Evolutionary conservation across 2,329 filamentous ascomycete species (phyloP).

Genomic region (Venturia effusa): DNA sequence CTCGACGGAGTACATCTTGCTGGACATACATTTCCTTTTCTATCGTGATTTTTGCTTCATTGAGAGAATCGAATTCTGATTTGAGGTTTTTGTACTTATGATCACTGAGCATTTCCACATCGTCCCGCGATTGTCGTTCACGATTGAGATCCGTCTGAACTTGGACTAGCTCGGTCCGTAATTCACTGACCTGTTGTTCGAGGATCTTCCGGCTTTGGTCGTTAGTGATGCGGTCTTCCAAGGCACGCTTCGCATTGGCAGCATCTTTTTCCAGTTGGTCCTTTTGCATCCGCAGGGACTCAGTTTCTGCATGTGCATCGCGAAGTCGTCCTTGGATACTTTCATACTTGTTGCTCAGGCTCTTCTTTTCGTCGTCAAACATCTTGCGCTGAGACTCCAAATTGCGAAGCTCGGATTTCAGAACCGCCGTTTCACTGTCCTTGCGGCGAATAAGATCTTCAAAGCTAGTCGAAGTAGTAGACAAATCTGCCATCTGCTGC

Average conservation of each 20-base stretch:
- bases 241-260: constrained; percentile 71
- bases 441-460: constrained; percentile 89
- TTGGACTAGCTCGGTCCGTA: constrained; percentile 77
- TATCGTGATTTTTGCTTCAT: constrained; percentile 92
- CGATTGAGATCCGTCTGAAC: constrained; percentile 81
- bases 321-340: constrained; percentile 64
- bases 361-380: constrained; percentile 68
- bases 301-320: constrained; percentile 78
- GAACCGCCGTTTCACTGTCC: constrained; percentile 79
- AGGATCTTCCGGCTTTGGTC: constrained; percentile 77
- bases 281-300: constrained; percentile 76
- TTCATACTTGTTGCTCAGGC: constrained; percentile 65
- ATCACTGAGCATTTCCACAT: constrained; percentile 81
- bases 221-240: constrained; percentile 81
- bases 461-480: constrained; percentile 85
- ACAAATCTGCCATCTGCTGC: constrained; percentile 75
- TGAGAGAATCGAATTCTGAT: constrained; percentile 74
- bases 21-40: constrained; percentile 97
- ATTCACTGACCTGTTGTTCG: constrained; percentile 74
- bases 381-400: constrained; percentile 69
- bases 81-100: constrained; percentile 76
- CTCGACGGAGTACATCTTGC: constrained; percentile 79
- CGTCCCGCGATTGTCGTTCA: constrained; percentile 86
- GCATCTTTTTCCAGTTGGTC: constrained; percentile 78
- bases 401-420: constrained; percentile 75